These are phyloP conservation scores for Aphanomyces cochlioides DNA, from an alignment of 352 stramenopile genomes.

Conservation along the genomic window DNA sequence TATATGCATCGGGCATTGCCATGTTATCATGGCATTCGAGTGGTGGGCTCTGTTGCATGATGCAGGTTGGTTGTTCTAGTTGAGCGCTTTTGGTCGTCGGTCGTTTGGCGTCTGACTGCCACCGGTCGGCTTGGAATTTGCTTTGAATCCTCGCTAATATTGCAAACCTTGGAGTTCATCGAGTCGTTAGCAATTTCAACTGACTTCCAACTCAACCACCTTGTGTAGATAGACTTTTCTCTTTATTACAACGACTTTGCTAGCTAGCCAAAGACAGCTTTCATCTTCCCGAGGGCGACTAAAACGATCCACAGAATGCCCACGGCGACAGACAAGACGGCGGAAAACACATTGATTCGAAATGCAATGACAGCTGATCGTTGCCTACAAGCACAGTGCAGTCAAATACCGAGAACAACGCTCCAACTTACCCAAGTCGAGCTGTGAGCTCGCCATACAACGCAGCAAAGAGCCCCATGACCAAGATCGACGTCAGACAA, in stretches of 20 bases:
- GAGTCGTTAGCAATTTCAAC: background rate
- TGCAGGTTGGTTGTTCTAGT: too few relatives aligned
- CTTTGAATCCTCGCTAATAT: too few relatives aligned
- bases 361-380: slow-evolving; percentile 73
- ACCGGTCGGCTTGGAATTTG: too few relatives aligned
- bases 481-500: slow-evolving; percentile 82
- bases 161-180: background rate
- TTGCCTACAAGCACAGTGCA: slow-evolving; percentile 30
- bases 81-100: too few relatives aligned
- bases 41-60: too few relatives aligned
- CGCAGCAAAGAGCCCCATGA: slow-evolving; percentile 87
- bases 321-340: slow-evolving; percentile 78
- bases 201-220: too few relatives aligned
- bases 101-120: too few relatives aligned
- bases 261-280: slow-evolving; percentile 65
- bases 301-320: slow-evolving; percentile 80
- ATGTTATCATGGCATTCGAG: too few relatives aligned
- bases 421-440: slow-evolving; percentile 38
- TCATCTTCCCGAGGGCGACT: slow-evolving; percentile 64
- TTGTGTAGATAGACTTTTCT: too few relatives aligned
- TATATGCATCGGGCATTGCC: too few relatives aligned
- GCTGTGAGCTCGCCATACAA: slow-evolving; percentile 77
- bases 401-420: background rate
- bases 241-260: too few relatives aligned
- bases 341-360: slow-evolving; percentile 76